Conservation (phyloP, 2,329 filamentous ascomycete species). For the Exophiala lecanii-corni region DNA sequence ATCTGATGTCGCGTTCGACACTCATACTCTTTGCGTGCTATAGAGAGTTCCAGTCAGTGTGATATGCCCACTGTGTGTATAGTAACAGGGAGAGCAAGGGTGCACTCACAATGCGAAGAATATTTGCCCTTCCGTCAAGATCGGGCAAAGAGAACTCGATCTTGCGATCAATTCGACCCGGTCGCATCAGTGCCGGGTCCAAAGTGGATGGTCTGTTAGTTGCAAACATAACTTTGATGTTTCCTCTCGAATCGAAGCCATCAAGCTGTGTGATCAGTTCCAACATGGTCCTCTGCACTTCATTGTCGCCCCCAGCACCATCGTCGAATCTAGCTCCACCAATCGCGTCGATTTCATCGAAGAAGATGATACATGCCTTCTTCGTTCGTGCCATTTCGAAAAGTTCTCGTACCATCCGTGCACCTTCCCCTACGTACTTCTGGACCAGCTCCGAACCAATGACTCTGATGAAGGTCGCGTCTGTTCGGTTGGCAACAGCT, state of each 20-base stretch:
- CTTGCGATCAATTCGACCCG: conserved; percentile 95
- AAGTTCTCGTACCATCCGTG: conserved; percentile 95
- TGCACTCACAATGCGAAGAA: conserved; percentile 67
- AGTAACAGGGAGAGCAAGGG: too few relatives aligned
- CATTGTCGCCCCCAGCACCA: conserved; percentile 92
- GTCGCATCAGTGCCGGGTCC: conserved; percentile 94
- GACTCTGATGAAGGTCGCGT: conserved; percentile 97
- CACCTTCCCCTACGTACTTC: conserved; percentile 98
- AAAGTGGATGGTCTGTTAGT: conserved; percentile 94
- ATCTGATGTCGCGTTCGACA: conserved; percentile 95
- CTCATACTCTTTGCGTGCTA: conserved; percentile 97
- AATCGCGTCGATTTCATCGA: conserved; percentile 95
- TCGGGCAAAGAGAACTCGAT: conserved; percentile 98
- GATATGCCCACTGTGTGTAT: too few relatives aligned
- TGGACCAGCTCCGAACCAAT: conserved; percentile 97
- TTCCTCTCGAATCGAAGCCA: conserved; percentile 91
- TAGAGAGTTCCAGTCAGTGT: too few relatives aligned
- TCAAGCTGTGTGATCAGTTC: conserved; percentile 96
- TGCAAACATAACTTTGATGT: conserved; percentile 99
- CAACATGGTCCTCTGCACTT: conserved; percentile 96
- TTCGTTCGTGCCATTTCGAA: conserved; percentile 99
- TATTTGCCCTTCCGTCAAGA: conserved; percentile 94
- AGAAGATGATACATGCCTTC: conserved; percentile 99
- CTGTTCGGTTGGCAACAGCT: conserved; percentile 95
- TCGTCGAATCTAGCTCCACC: conserved; percentile 96